Evolutionary conservation across 768 basidiomycete genomes (phyloP).

Genomic region (Sarcomyxa edulis): DNA sequence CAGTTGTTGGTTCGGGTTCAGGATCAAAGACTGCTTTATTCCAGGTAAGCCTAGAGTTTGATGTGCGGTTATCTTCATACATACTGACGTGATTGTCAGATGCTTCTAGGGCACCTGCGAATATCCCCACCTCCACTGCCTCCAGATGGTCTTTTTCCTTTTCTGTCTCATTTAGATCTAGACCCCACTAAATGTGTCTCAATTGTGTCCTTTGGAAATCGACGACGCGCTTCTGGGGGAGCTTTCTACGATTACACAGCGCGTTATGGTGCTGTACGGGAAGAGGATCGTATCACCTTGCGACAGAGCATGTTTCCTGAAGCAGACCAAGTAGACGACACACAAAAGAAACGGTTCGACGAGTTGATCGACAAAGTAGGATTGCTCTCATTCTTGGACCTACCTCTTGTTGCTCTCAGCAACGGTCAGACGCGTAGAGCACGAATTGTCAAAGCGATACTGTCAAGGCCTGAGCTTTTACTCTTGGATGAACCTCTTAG

Average conservation of each 20-base stretch:
- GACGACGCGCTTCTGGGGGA: slow-evolving; percentile 48
- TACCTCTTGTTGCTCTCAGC: slow-evolving; percentile 80
- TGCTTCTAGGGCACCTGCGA: slow-evolving; percentile 66
- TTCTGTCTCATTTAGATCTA: slow-evolving; percentile 36
- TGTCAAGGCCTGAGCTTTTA: slow-evolving; percentile 66
- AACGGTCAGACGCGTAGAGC: slow-evolving; percentile 92
- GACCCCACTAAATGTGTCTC: slow-evolving; percentile 49
- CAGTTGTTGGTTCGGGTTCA: slow-evolving; percentile 60
- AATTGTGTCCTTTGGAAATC: slow-evolving; percentile 65
- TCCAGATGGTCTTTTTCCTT: slow-evolving; percentile 75
- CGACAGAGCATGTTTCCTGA: slow-evolving; percentile 64
- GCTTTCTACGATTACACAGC: slow-evolving; percentile 93
- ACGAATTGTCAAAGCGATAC: slow-evolving; percentile 71
- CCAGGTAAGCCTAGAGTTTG: slow-evolving; percentile 42
- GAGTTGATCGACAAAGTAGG: slow-evolving; percentile 51
- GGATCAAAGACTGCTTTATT: slow-evolving; percentile 59
- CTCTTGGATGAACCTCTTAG: slow-evolving; percentile 92
- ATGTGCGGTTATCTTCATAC: neutral
- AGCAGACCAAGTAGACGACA: slow-evolving; percentile 26
- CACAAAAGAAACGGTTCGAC: slow-evolving; percentile 37
- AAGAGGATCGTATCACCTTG: slow-evolving; percentile 77
- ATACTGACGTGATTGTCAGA: slow-evolving; percentile 27
- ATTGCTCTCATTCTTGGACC: slow-evolving; percentile 60
- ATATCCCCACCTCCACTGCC: slow-evolving; percentile 57
- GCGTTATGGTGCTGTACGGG: slow-evolving; percentile 83